Base-by-base conservation (phyloP, 768 basidiomycete genomes). In the Lactarius psammicola region DNA sequence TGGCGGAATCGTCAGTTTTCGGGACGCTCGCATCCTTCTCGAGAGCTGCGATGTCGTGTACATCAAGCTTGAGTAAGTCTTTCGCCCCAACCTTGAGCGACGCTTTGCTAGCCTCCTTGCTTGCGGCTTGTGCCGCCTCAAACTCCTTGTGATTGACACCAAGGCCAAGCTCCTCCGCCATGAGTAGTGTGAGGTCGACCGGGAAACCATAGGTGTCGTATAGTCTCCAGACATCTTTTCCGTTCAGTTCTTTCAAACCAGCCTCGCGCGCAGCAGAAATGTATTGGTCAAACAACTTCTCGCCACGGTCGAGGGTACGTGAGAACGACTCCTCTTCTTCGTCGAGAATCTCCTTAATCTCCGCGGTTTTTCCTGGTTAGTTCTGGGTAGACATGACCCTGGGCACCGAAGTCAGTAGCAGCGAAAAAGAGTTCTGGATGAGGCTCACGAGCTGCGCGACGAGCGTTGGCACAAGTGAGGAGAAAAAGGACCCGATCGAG, bases 151-250 rank as follows among this genome's bases (percentile, higher is more conserved):
- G 88, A 73, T 98, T 94, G 72, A 98, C 84, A 8, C 79, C 81
- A 53, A 99, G 80, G 2, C 88, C 89, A 33, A 93, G 79, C 74
- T 99, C 97, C 75, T 95, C 92, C 4, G 97, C 97, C 97, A 99
- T 98, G 65, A 99, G 81, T 58, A 90, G 87, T 1, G 97, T 99
- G 58, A 99, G 79, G 74, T 99, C 97, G 49, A 93, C 94, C 0
- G 97, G 97, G 80, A 99, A 99, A 59, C 97, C 97, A 74, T 92
- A 99, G 1, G 97, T 98, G 75, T 99, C 97, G 75, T 98, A 98
- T 59, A 99, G 77, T 31, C 92, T 85, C 97, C 97, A 99, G 40
- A 98, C 93, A 72, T 99, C 96, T 70, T 88, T 90, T 30, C 97
- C 97, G 65, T 80, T 86, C 34, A 99, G 85, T 70, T 87, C 84